Percentiles rank a stretch among this genome's conserved stretches.
phyloP scores from a whole-genome alignment of 2,329 filamentous ascomycete species.

The Ramularia collo-cygni region DNA sequence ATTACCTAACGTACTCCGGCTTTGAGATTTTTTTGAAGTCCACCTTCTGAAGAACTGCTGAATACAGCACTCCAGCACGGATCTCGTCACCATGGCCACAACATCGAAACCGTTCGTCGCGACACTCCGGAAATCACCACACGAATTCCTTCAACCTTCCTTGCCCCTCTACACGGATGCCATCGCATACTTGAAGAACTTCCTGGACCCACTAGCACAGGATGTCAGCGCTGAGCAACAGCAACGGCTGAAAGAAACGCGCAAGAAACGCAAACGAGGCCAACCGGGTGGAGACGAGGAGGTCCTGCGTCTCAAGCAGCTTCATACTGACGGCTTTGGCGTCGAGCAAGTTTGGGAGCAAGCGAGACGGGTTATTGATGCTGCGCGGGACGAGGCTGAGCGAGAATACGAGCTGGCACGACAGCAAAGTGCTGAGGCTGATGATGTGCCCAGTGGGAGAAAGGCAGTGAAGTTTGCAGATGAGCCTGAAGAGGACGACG shows the following conservation, averaged over 20 bases:
- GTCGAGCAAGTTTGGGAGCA: conserved; percentile 92
- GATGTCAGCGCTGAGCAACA: conserved; percentile 68
- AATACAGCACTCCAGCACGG: not conserved
- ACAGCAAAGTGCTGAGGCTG: conserved; percentile 19
- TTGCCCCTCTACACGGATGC: conserved; percentile 60
- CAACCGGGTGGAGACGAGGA: conserved; percentile 41
- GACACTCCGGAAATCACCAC: conserved; percentile 40
- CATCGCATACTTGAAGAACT: conserved; percentile 69
- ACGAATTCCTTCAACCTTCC: conserved; percentile 70
- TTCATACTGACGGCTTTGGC: conserved; percentile 82
- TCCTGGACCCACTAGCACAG: conserved; percentile 69
- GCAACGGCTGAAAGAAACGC: conserved; percentile 57
- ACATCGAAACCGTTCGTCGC: conserved; percentile 12
- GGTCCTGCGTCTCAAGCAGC: conserved; percentile 68
- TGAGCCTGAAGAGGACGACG: conserved; percentile 31
- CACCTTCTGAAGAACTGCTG: not conserved
- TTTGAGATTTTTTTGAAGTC: conserved; percentile 4
- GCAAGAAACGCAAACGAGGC: conserved; percentile 70
- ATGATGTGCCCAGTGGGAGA: conserved; percentile 18
- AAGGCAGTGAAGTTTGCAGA: conserved; percentile 21
- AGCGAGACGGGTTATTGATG: conserved; percentile 72
- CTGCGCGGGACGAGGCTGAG: conserved; percentile 50
- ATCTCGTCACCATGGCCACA: conserved; percentile 14
- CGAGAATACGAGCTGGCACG: conserved; percentile 36
- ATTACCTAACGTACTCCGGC: no score